Evolutionary conservation across 2,329 filamentous ascomycete species (phyloP).

Genomic region (Beauveria varroae): DNA sequence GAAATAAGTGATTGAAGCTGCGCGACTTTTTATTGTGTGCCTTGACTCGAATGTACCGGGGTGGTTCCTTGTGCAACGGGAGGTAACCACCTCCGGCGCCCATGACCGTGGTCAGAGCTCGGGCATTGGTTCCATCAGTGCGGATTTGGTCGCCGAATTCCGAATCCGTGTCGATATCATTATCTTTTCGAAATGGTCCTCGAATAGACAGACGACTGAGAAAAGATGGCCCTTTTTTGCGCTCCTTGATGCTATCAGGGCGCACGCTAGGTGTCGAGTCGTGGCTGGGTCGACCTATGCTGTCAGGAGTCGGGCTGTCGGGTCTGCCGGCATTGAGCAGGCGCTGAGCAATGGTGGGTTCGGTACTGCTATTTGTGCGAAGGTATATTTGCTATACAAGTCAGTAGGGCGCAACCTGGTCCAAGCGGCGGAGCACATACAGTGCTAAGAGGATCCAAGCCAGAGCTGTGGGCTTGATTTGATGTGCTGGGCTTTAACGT

Average conservation of each 20-base stretch:
- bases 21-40: slow-evolving; percentile 71
- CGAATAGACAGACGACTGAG: slow-evolving; percentile 73
- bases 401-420: neutral
- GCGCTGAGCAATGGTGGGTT: slow-evolving; percentile 45
- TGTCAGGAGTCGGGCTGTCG: slow-evolving; percentile 43
- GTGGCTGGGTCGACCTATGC: slow-evolving; percentile 30
- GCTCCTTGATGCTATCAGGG: slow-evolving; percentile 8
- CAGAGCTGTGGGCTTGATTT: slow-evolving; percentile 19
- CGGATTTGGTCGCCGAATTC: slow-evolving; percentile 5
- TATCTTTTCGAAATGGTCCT: slow-evolving; percentile 65
- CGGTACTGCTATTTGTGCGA: slow-evolving; percentile 28
- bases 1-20: slow-evolving; percentile 81
- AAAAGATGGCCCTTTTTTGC: slow-evolving; percentile 81
- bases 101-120: slow-evolving; percentile 71
- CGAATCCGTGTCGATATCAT: slow-evolving; percentile 49
- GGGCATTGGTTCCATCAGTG: slow-evolving; percentile 73
- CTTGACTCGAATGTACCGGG: slow-evolving; percentile 82
- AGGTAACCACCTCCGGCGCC: slow-evolving; percentile 65
- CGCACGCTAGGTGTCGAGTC: slow-evolving; percentile 29
- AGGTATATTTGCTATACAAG: slow-evolving; percentile 30
- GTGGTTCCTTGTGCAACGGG: slow-evolving; percentile 80
- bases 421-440: slow-evolving; percentile 15
- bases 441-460: slow-evolving; percentile 32
- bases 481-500: slow-evolving; percentile 20
- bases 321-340: slow-evolving; percentile 44